Percentiles rank a stretch among this genome's conserved stretches.
phyloP scores from a whole-genome alignment of 75 land plant genomes.

The Sequoia sempervirens region DNA sequence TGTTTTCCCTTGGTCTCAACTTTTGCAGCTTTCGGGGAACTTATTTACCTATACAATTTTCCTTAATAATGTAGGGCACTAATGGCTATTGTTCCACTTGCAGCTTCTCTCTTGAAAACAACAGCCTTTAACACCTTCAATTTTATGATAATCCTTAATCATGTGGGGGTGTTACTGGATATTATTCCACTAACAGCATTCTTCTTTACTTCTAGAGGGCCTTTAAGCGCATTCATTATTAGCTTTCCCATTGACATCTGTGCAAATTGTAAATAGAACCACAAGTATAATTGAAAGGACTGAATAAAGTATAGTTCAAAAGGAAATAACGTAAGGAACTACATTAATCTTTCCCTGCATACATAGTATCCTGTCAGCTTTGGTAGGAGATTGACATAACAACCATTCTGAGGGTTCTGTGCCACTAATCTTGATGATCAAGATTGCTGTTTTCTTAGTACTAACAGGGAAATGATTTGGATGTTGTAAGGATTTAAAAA shows the following conservation, averaged over 20 bases:
- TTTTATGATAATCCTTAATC: background rate
- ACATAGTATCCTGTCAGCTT: background rate
- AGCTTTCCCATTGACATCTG: background rate
- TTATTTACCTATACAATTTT: background rate
- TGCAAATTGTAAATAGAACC: background rate
- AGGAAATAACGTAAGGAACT: background rate
- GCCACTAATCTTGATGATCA: background rate
- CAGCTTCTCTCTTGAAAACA: slow-evolving; percentile 1
- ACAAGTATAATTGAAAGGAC: background rate
- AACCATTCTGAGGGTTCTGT: background rate
- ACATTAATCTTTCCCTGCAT: background rate
- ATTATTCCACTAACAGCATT: background rate
- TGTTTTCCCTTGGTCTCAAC: background rate
- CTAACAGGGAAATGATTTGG: background rate
- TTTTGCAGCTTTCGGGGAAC: background rate
- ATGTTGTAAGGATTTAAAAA: background rate
- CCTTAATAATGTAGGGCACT: background rate
- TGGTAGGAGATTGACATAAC: background rate
- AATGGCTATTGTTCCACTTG: background rate
- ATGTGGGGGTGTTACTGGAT: background rate
- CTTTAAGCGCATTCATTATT: background rate
- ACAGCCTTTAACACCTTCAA: background rate
- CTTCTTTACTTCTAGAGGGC: background rate
- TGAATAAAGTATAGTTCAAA: background rate
- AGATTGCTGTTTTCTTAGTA: background rate